Base-by-base conservation (phyloP, 257 asterid species). In the Jacaranda mimosifolia region DNA sequence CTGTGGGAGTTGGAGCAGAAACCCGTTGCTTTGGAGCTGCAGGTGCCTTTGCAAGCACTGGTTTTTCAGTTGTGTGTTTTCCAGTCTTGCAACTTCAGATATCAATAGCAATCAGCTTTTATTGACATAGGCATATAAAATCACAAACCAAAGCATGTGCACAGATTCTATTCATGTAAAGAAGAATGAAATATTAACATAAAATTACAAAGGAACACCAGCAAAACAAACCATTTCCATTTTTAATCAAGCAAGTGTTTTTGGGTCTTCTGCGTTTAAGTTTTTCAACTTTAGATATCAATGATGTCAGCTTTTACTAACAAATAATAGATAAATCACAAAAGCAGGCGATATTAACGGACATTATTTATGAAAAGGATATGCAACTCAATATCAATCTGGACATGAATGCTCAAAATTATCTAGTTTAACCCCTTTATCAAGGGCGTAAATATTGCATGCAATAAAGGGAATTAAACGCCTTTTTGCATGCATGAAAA, bases 41-140 rank as follows among this genome's bases (percentile, higher is more conserved):
- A 78, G 87, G 81, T 52, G 88, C 84, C 77, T 81, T 82, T 6
- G 83, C 77, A 45, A 82, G 76, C 68, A 82, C 87, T 35, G 90
- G 90, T 68, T 84, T 86, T 70, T 84, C 88, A 43, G 83, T 82
- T 15, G 90, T 84, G 85, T 86, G 91, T 74, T 86, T 86, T 72
- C 90, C 90, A 74, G 88, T 84, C 80, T 80, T 84, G 87, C 90
- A 86, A 77, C 90, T 86, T 77, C 79, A 82, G 58, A 82, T 60
- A 84, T 79, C 81, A 82, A 82, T 70, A 73, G 83, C 72, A 80
- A 81, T 80, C 82, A 87, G 85, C 66, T 59, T 87, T 60, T 62
- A 68, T 43, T 38, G 70, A 63, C 43, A 67, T 21, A 71, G 42
- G 32, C 21, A 11, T 72, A 40, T 21, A 19, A 58, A 56, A 56